Evolutionary conservation across 2,329 filamentous ascomycete species (phyloP).

Genomic region (Aspergillus aculeatus): DNA sequence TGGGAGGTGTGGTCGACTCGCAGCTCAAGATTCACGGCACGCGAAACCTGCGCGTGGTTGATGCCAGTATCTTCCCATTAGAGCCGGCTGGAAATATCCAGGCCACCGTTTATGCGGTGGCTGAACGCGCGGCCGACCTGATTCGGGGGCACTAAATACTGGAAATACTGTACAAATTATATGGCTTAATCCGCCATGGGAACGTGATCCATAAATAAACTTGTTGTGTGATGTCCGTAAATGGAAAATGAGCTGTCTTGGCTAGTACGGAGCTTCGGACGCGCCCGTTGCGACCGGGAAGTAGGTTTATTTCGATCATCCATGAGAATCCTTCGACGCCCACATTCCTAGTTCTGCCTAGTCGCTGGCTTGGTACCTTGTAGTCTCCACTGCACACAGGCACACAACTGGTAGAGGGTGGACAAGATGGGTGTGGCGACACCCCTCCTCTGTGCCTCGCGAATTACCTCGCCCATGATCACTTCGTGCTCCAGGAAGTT

Average conservation of each 20-base stretch:
- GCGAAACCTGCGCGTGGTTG: slow-evolving; percentile 30
- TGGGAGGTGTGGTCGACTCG: slow-evolving; percentile 31
- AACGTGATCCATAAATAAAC: too few species aligned
- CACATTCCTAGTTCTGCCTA: background rate
- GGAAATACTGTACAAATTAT: too few species aligned
- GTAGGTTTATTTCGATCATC: background rate
- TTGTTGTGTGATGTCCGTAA: background rate
- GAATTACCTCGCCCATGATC: slow-evolving; percentile 54
- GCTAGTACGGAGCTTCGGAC: background rate
- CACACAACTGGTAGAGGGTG: slow-evolving; percentile 8
- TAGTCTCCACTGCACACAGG: slow-evolving; percentile 3
- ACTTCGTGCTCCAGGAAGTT: slow-evolving; percentile 57
- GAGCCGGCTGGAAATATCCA: slow-evolving; percentile 39
- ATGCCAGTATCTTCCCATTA: slow-evolving; percentile 37
- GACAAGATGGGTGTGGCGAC: slow-evolving; percentile 38
- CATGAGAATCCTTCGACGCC: background rate
- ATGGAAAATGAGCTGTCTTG: background rate
- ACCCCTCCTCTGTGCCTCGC: slow-evolving; percentile 48
- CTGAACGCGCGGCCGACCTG: slow-evolving; percentile 32
- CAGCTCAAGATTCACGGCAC: slow-evolving; percentile 31
- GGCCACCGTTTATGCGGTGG: slow-evolving; percentile 38
- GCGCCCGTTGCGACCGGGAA: background rate
- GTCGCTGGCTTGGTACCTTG: background rate
- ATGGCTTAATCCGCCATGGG: too few species aligned
- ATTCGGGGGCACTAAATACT: slow-evolving; percentile 10